Evolutionary conservation across 2,329 filamentous ascomycete species (phyloP).

Genomic region (Acrodontium crateriforme): DNA sequence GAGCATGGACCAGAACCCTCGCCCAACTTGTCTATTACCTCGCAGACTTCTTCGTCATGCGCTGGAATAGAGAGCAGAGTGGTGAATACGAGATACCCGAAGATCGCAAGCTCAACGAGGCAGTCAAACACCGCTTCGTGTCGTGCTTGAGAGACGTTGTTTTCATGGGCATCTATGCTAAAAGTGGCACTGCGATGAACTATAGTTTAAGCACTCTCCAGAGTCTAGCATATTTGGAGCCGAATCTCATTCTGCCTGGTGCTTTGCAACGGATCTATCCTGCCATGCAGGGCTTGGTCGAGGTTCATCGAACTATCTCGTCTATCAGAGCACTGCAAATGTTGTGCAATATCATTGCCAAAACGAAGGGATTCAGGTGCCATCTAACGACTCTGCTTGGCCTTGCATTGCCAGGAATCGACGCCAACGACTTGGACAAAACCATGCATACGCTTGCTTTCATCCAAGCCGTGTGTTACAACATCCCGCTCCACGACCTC

Average conservation of each 20-base stretch:
- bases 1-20: slow-evolving; percentile 77
- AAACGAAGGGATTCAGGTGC: slow-evolving; percentile 89
- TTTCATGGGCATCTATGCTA: slow-evolving; percentile 97
- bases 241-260: slow-evolving; percentile 79
- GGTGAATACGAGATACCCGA: slow-evolving; percentile 78
- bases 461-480: slow-evolving; percentile 90
- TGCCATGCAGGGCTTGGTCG: slow-evolving; percentile 87
- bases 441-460: slow-evolving; percentile 89
- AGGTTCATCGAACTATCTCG: slow-evolving; percentile 91
- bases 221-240: slow-evolving; percentile 78
- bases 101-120: slow-evolving; percentile 63
- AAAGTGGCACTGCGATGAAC: slow-evolving; percentile 81
- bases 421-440: slow-evolving; percentile 95
- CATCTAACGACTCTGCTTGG: slow-evolving; percentile 92
- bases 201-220: slow-evolving; percentile 86
- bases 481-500: slow-evolving; percentile 80
- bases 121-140: slow-evolving; percentile 81
- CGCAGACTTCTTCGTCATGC: slow-evolving; percentile 89
- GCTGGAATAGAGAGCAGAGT: slow-evolving; percentile 90
- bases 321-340: slow-evolving; percentile 86
- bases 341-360: slow-evolving; percentile 79
- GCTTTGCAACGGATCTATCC: slow-evolving; percentile 94
- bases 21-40: slow-evolving; percentile 86
- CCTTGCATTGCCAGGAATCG: slow-evolving; percentile 83
- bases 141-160: slow-evolving; percentile 78